phyloP scores from a whole-genome alignment of 768 basidiomycete genomes.

The Gyrodon lividus region DNA sequence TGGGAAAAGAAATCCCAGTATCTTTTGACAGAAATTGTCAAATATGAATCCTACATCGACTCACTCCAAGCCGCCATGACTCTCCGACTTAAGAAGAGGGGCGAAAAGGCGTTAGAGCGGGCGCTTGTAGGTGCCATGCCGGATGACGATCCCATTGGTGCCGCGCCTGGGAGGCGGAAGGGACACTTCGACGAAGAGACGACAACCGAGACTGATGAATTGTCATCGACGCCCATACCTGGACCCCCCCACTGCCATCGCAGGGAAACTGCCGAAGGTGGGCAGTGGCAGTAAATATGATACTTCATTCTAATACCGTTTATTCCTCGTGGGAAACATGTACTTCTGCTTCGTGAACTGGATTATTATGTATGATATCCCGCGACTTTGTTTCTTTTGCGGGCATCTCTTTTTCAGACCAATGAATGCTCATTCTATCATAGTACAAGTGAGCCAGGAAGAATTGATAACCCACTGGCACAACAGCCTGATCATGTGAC shows the following conservation, averaged over 20 bases:
- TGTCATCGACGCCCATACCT: conserved; percentile 25
- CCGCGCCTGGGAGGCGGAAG: conserved; percentile 38
- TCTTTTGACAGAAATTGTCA: conserved; percentile 88
- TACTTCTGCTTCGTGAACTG: conserved; percentile 13
- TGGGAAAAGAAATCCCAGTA: conserved; percentile 94
- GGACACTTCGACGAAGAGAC: conserved; percentile 44
- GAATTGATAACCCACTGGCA: too few species aligned
- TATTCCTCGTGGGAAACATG: conserved; percentile 1
- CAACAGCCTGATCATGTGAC: too few species aligned
- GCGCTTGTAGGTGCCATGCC: conserved; percentile 42
- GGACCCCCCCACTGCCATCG: conserved; percentile 36
- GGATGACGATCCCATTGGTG: conserved; percentile 31
- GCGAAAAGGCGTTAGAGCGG: conserved; percentile 77
- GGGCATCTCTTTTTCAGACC: conserved; percentile 3
- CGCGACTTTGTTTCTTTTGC: conserved; percentile 10
- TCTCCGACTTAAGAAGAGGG: conserved; percentile 83
- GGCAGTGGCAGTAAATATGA: conserved; percentile 26
- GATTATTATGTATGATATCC: conserved; percentile 36
- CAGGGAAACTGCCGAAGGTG: conserved; percentile 43
- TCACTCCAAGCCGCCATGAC: conserved; percentile 82
- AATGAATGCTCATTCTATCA: conserved; percentile 11
- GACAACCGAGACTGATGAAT: conserved; percentile 48
- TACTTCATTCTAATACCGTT: conserved; percentile 21
- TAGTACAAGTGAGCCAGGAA: not conserved
- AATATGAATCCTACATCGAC: conserved; percentile 94